A percentile compares a stretch with the other conserved stretches of the same genome.
These are phyloP conservation scores for Claviceps fusiformis DNA, from an alignment of 2,329 filamentous ascomycete genomes.

Conservation along the genomic window DNA sequence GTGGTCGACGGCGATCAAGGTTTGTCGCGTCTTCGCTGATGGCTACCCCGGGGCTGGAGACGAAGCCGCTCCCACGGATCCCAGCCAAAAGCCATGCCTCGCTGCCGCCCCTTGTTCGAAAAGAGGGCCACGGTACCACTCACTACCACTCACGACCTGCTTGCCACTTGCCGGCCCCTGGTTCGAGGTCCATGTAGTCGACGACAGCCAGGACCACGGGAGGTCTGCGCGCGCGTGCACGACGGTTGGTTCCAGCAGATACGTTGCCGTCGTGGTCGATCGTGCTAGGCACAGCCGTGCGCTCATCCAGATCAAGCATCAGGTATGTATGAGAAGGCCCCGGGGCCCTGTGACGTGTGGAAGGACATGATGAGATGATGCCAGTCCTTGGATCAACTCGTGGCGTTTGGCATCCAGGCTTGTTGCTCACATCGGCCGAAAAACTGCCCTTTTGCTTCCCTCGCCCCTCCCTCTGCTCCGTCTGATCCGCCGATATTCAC, in stretches of 20 bases:
- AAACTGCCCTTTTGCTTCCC: no score
- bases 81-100: slow-evolving; percentile 3
- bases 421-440: background rate
- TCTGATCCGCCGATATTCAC: background rate
- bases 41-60: background rate
- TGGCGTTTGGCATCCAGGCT: background rate
- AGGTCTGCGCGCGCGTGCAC: slow-evolving; percentile 2
- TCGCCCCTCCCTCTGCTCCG: background rate
- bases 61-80: slow-evolving; percentile 4
- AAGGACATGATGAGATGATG: background rate
- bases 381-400: background rate
- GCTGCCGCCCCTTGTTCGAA: slow-evolving; percentile 7
- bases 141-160: background rate
- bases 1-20: background rate
- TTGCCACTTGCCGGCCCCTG: background rate
- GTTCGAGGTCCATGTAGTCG: slow-evolving; percentile 3
- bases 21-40: background rate
- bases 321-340: background rate
- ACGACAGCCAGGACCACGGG: slow-evolving; percentile 3
- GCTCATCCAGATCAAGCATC: background rate
- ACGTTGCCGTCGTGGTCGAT: slow-evolving; percentile 2
- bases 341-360: background rate
- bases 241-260: slow-evolving; percentile 3
- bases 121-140: background rate
- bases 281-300: background rate